Evolutionary conservation across 305 asterid genomes (phyloP), one percentile per base, ranked within the genome.

Genomic region (Fraxinus ornus): DNA sequence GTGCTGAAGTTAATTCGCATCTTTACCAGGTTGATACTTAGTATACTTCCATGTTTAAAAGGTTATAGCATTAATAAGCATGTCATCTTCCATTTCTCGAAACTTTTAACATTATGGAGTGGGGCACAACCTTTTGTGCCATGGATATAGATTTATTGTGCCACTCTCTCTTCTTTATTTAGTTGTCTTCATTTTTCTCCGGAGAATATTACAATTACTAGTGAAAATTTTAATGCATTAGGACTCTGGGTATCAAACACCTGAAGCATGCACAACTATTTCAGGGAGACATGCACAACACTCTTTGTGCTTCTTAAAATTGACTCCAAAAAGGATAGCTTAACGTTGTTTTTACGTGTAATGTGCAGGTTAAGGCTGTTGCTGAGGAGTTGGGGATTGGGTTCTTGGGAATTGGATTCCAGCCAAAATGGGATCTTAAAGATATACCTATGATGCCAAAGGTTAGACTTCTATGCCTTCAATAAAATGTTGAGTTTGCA

Each of bases 1-100:
- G 98, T 79, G 99, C 98, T 44, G 99, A 96, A 90, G 98, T 94
- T 80, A 94, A 94, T 89, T 94, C 98, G 62, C 99, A 96, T 88
- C 98, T 96, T 84, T 95, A 93, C 89, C 98, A 96, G 98, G 99
- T 95, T 84, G n/a, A 93, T 82, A 55, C 10, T n/a, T 1, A n/a
- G 66, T 55, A n/a, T 55, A 55, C 24, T 36, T 7, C 5, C 22
- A 7, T 52, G 70, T 44, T 35, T 39, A 21, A 49, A 49, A 35
- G 64, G 41, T 13, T 22, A 32, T 35, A 21, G 71, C 32, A 7
- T 22, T 62, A 32, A 55, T 74, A 66, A 55, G 66, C 66, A 4
- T 1, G 3, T n/a, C 26, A 55, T 55, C 66, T 55, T n/a, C 7
- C 22, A 52, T 52, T 17, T 52, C 64, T 55, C 28, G 0, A 21